A percentile compares a stretch with the other conserved stretches of the same genome.
These are phyloP conservation scores for Astrocystis sublimbata DNA, from an alignment of 495 filamentous ascomycete species.

Conservation along the genomic window DNA sequence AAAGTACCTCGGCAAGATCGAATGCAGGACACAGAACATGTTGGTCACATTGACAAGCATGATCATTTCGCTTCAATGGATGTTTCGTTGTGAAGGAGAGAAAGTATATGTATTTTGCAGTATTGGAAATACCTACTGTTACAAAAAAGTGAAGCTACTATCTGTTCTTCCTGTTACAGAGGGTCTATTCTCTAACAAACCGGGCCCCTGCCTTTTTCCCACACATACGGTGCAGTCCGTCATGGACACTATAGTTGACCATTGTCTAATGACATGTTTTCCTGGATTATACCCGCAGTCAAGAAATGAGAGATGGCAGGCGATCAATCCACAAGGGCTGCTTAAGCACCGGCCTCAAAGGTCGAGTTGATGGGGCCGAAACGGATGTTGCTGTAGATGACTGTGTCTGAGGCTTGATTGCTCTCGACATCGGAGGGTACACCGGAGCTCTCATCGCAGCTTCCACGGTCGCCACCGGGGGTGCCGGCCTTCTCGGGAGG, in stretches of 20 bases:
- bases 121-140: neutral
- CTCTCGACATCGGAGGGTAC: slow-evolving; percentile 58
- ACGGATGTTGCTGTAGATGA: slow-evolving; percentile 63
- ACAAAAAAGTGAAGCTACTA: neutral
- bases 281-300: neutral
- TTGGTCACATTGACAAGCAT: too few species aligned
- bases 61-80: too few species aligned
- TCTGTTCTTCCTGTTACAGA: neutral
- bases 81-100: neutral
- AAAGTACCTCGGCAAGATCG: too few species aligned
- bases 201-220: neutral
- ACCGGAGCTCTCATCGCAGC: slow-evolving; percentile 61
- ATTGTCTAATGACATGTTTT: neutral
- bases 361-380: slow-evolving; percentile 68
- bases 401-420: slow-evolving; percentile 43
- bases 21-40: too few species aligned
- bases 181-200: neutral
- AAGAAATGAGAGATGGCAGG: neutral
- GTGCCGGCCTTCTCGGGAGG: slow-evolving; percentile 51
- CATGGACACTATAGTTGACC: neutral
- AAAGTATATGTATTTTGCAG: neutral
- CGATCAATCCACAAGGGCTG: neutral
- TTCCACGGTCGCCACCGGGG: slow-evolving; percentile 68
- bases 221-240: neutral
- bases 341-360: slow-evolving; percentile 30